Evolutionary conservation across 2,329 filamentous ascomycete species (phyloP).

Genomic region (Colletotrichum agaves): DNA sequence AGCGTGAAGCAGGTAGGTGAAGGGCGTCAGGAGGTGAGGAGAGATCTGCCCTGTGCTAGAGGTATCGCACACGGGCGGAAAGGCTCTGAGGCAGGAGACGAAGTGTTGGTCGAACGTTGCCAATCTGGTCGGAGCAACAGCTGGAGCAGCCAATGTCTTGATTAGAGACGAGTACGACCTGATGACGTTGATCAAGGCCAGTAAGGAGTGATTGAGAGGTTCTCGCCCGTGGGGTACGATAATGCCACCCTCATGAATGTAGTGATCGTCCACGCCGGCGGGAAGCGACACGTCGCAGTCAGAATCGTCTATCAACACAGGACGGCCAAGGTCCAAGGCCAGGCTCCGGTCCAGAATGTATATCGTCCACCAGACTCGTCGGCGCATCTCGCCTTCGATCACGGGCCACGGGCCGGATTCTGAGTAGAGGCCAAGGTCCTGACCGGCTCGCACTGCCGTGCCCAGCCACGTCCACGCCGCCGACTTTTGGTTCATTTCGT

Average conservation of each 20-base stretch:
- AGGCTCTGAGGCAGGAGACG: conserved; percentile 76
- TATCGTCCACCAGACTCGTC: conserved; percentile 92
- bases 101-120: conserved; percentile 87
- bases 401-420: conserved; percentile 79
- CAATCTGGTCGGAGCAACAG: conserved; percentile 74
- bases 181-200: conserved; percentile 84
- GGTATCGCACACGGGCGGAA: conserved; percentile 79
- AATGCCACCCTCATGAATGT: conserved; percentile 70
- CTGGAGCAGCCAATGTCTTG: conserved; percentile 74
- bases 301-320: conserved; percentile 84
- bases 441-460: conserved; percentile 80
- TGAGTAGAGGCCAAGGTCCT: conserved; percentile 83
- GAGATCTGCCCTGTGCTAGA: conserved; percentile 75
- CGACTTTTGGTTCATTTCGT: conserved; percentile 87
- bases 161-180: conserved; percentile 80
- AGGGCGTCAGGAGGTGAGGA: conserved; percentile 77
- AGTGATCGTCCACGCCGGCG: conserved; percentile 82
- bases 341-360: conserved; percentile 89
- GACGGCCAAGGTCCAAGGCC: conserved; percentile 82
- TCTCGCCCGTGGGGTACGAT: conserved; percentile 61
- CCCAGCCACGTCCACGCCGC: conserved; percentile 89
- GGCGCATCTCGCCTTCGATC: conserved; percentile 86
- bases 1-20: conserved; percentile 83
- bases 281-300: conserved; percentile 90
- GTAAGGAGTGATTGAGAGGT: conserved; percentile 75